phyloP scores from a whole-genome alignment of 2,329 filamentous ascomycete genomes.

The Talaromyces marneffei region DNA sequence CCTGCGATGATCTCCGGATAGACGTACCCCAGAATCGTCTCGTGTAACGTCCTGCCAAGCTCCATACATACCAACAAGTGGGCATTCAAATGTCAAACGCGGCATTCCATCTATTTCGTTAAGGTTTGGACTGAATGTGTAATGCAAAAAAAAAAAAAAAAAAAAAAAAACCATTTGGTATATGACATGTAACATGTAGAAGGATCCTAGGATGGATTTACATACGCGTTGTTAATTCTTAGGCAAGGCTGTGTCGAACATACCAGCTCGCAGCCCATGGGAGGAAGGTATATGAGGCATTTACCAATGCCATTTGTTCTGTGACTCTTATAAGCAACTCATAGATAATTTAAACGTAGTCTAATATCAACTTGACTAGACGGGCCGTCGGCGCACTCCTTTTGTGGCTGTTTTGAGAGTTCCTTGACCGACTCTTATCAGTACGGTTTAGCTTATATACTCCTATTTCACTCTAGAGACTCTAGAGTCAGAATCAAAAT shows the following conservation, averaged over 20 bases:
- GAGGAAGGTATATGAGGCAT: conserved; percentile 2
- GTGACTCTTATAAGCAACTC: not conserved
- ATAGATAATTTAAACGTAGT: not conserved
- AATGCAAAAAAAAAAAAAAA: not conserved
- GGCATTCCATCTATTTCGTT: conserved; percentile 4
- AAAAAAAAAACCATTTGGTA: too few relatives aligned
- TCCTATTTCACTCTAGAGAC: too few relatives aligned
- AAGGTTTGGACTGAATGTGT: not conserved
- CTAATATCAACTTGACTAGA: not conserved
- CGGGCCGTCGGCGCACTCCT: not conserved
- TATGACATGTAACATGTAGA: not conserved
- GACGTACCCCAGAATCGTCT: conserved; percentile 4
- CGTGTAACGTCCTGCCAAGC: conserved; percentile 6
- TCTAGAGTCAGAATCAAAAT: not conserved
- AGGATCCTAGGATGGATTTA: not conserved
- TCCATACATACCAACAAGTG: not conserved
- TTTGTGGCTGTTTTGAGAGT: not conserved
- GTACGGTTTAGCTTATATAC: not conserved
- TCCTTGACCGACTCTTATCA: not conserved
- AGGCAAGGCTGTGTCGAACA: not conserved
- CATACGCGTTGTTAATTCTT: not conserved
- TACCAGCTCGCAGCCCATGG: not conserved
- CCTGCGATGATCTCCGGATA: not conserved
- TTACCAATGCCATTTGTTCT: conserved; percentile 2
- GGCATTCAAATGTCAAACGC: not conserved